A percentile compares a stretch with the other conserved stretches of the same genome.
These are phyloP conservation scores for Paradendryphiella salina DNA, from an alignment of 2,329 filamentous ascomycete genomes.

Conservation along the genomic window DNA sequence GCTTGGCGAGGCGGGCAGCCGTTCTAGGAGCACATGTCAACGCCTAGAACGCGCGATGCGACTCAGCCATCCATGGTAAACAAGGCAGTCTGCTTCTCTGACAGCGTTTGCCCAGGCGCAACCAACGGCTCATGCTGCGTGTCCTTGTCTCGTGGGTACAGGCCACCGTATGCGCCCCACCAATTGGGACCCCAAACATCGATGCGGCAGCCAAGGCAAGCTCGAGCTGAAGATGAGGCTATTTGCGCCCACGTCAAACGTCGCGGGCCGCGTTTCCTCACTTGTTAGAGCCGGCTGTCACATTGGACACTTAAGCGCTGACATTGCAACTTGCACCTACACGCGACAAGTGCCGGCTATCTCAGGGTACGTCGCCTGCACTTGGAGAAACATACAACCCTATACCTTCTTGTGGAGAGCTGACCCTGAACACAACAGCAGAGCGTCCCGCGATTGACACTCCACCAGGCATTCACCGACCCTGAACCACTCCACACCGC, in stretches of 20 bases:
- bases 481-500: neutral
- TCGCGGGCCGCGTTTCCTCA: slow-evolving; percentile 22
- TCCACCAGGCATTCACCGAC: neutral
- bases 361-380: neutral
- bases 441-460: slow-evolving; percentile 10
- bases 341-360: neutral
- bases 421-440: slow-evolving; percentile 23
- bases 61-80: too few relatives aligned
- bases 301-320: neutral
- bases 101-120: neutral
- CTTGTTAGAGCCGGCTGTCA: slow-evolving; percentile 10
- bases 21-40: slow-evolving; percentile 1
- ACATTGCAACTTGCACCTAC: neutral
- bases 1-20: slow-evolving; percentile 15
- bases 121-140: slow-evolving; percentile 10
- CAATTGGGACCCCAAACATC: slow-evolving; percentile 26
- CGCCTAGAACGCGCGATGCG: slow-evolving; percentile 1
- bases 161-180: slow-evolving; percentile 10
- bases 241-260: slow-evolving; percentile 19
- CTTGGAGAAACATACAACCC: neutral
- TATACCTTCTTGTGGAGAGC: neutral
- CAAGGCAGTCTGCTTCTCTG: slow-evolving; percentile 1
- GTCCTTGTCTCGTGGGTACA: slow-evolving; percentile 4
- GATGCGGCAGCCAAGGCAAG: slow-evolving; percentile 31
- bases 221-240: slow-evolving; percentile 19